Evolutionary conservation across 1,284 basidiomycete genomes (phyloP).

Genomic region (Schizopora paradoxa): DNA sequence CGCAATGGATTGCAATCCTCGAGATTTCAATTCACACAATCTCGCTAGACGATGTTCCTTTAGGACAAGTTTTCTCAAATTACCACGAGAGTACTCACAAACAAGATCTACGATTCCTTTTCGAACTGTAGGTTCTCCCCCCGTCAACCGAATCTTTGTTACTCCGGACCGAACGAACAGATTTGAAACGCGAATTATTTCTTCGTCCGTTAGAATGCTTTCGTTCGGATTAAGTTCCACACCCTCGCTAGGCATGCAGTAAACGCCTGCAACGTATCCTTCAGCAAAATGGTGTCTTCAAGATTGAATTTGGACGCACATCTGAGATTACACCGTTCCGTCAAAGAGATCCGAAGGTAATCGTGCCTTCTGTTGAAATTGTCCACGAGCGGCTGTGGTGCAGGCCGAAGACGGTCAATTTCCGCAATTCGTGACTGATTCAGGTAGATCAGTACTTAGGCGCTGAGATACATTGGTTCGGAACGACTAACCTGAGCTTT

Average conservation of each 20-base stretch:
- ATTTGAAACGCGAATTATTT: slow-evolving; percentile 68
- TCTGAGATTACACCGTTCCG: slow-evolving; percentile 83
- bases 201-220: slow-evolving; percentile 70
- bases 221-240: slow-evolving; percentile 67
- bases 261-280: slow-evolving; percentile 53
- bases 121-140: slow-evolving; percentile 84
- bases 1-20: slow-evolving; percentile 71
- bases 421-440: slow-evolving; percentile 6
- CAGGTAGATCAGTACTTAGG: no score
- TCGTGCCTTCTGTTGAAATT: slow-evolving; percentile 67
- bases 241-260: slow-evolving; percentile 87
- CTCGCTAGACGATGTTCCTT: slow-evolving; percentile 37
- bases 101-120: slow-evolving; percentile 75
- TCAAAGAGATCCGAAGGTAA: slow-evolving; percentile 82
- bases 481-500: no score
- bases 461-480: no score
- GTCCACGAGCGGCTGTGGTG: slow-evolving; percentile 53
- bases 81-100: slow-evolving; percentile 34
- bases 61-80: no score
- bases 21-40: slow-evolving; percentile 47
- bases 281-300: not conserved
- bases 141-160: slow-evolving; percentile 82
- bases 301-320: slow-evolving; percentile 42
- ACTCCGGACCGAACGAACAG: slow-evolving; percentile 82
- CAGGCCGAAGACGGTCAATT: slow-evolving; percentile 1